Conservation (phyloP, 2,329 filamentous ascomycete genomes). For the Fusarium piperis region DNA sequence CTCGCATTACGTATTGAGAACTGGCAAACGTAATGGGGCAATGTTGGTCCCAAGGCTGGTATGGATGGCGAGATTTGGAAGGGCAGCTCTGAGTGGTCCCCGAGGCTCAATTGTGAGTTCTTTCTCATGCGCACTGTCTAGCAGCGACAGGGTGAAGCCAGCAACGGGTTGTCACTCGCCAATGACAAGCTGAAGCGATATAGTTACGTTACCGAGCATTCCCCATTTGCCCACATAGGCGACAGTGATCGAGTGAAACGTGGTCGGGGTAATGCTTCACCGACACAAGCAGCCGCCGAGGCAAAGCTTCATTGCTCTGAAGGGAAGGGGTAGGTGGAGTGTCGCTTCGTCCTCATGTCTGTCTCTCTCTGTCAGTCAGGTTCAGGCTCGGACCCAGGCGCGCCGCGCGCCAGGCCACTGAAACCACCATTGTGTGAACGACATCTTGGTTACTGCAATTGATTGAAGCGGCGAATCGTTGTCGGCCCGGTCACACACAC, state of each 20-base stretch:
- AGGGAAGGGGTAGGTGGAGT: conserved; percentile 10
- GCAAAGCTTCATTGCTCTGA: conserved; percentile 11
- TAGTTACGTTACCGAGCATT: conserved; percentile 4
- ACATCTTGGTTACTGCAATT: conserved; percentile 8
- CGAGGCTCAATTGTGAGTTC: conserved; percentile 32
- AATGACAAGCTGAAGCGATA: conserved; percentile 9
- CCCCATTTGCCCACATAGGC: conserved; percentile 10
- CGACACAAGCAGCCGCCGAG: conserved; percentile 3
- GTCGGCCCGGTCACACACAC: conserved; percentile 19
- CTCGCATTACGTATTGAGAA: conserved; percentile 14
- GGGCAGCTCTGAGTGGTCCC: not conserved
- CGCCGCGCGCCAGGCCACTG: conserved; percentile 7
- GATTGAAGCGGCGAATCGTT: conserved; percentile 4
- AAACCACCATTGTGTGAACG: conserved; percentile 32
- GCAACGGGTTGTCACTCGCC: conserved; percentile 7
- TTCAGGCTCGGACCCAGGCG: not conserved
- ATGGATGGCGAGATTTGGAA: conserved; percentile 10
- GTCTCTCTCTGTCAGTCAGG: not conserved
- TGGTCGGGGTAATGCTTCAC: conserved; percentile 7
- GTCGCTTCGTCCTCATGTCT: conserved; percentile 12
- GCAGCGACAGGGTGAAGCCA: not conserved
- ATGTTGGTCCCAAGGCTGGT: conserved; percentile 21
- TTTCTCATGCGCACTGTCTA: conserved; percentile 1
- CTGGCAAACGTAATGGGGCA: conserved; percentile 16
- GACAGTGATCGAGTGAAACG: conserved; percentile 11